Evolutionary conservation across 192 early-diverging fungal species (phyloP).

Genomic region (Obelidium mucronatum): DNA sequence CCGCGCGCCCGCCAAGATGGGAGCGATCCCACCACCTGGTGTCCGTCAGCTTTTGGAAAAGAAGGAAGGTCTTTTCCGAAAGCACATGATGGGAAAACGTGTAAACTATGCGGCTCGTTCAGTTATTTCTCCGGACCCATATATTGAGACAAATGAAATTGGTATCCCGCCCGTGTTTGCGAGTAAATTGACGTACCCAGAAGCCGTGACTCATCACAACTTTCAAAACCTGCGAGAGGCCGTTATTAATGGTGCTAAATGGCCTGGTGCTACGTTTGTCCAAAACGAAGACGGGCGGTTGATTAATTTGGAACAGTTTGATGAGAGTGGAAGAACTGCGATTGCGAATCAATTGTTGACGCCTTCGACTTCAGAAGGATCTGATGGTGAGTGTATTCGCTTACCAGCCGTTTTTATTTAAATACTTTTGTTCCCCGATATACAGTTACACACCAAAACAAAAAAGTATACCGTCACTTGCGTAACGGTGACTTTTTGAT

Average conservation of each 20-base stretch:
- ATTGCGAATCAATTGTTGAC: slow-evolving; percentile 90
- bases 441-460: slow-evolving; percentile 76
- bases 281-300: slow-evolving; percentile 96
- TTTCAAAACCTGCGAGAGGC: slow-evolving; percentile 87
- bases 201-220: slow-evolving; percentile 97
- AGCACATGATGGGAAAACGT: slow-evolving; percentile 99
- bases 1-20: slow-evolving; percentile 77
- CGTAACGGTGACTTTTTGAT: slow-evolving; percentile 97
- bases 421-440: slow-evolving; percentile 15
- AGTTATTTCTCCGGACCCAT: slow-evolving; percentile 97
- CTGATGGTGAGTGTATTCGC: slow-evolving; percentile 40
- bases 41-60: slow-evolving; percentile 97
- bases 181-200: slow-evolving; percentile 92
- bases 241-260: slow-evolving; percentile 93
- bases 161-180: slow-evolving; percentile 98
- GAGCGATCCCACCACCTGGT: slow-evolving; percentile 81
- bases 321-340: slow-evolving; percentile 88
- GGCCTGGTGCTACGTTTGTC: slow-evolving; percentile 96
- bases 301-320: slow-evolving; percentile 78
- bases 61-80: slow-evolving; percentile 99
- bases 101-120: slow-evolving; percentile 98
- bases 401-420: slow-evolving; percentile 10
- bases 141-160: slow-evolving; percentile 97
- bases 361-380: slow-evolving; percentile 36
- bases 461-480: slow-evolving; percentile 96